A percentile compares a stretch with the other conserved stretches of the same genome.
Conservation (phyloP, 352 stramenopile genomes). For the Stephanocyclus meneghinianus region DNA sequence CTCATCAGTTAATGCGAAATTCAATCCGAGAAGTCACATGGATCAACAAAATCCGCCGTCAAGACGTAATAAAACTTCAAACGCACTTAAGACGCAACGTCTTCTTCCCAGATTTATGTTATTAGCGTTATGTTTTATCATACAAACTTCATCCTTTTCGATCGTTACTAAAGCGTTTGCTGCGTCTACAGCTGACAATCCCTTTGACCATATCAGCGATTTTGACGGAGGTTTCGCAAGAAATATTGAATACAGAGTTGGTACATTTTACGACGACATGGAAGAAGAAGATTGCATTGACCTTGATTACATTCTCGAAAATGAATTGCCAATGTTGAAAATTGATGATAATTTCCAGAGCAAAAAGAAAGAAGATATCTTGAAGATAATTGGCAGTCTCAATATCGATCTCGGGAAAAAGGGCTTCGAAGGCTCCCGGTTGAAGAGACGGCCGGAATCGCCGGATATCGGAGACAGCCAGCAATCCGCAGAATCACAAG, state of each 20-base stretch:
- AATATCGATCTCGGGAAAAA: conserved; percentile 1
- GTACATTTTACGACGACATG: conserved; percentile 9
- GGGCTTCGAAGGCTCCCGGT: not conserved
- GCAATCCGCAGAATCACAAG: not conserved
- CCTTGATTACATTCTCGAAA: conserved; percentile 1
- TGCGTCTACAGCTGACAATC: not conserved
- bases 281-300: conserved; percentile 14
- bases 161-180: too few species aligned
- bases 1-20: too few species aligned
- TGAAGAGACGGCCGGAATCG: not conserved
- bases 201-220: not conserved
- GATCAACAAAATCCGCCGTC: too few species aligned
- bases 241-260: conserved; percentile 6
- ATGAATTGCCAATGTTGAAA: not conserved
- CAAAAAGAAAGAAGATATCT: conserved; percentile 1
- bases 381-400: conserved; percentile 3
- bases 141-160: too few species aligned
- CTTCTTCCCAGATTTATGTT: too few species aligned
- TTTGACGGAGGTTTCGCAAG: not conserved
- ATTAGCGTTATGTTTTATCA: too few species aligned
- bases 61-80: too few species aligned
- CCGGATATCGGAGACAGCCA: not conserved
- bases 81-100: too few species aligned
- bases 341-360: not conserved
- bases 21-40: too few species aligned